Base-by-base conservation (phyloP, 306 rosid species). In the Dalbergia cultrata region DNA sequence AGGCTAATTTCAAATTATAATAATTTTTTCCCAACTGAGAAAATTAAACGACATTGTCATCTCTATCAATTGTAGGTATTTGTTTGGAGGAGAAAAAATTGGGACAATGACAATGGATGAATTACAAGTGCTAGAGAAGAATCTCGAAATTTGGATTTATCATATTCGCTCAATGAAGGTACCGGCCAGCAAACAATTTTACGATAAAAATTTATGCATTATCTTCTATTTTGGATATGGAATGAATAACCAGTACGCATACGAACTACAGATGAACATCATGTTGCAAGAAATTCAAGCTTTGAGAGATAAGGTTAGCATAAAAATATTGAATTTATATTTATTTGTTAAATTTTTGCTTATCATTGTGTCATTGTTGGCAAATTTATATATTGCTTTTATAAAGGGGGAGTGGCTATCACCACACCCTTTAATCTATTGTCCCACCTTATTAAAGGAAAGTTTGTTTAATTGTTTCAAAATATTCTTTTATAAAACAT, bases 91-190 rank as follows among this genome's bases (percentile, higher is more conserved):
- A 37, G 96, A 89, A 78, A 74, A 89, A 78, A 74, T 31, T 8
- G 95, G 78, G 56, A 85, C 88, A 26, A 87, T 82, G 94, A 65
- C 85, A 22, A 68, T 93, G 60, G 92, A 95, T 34, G 98, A 95
- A 70, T 82, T 95, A 47, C 88, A 87, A 73, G 89, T 87, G 53
- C 63, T 93, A 41, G 98, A 95, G 78, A 95, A 95, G 83, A 86
- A 95, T 77, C 97, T 95, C 14, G 98, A 95, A 88, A 80, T 65
- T 73, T 93, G 99, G 98, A 90, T 90, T 63, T 88, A 86, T 86
- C 89, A 90, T 6, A 89, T 95, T 37, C 95, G 99, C 31, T 85
- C 97, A 35, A 83, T 90, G 82, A 95, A 95, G 97, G 99, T 95
- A 85, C 0, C 4, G 5, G 79, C 0, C 11, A 45, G 3, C 7